phyloP scores from a whole-genome alignment of 2,329 filamentous ascomycete species.

The Colletotrichum siamense region DNA sequence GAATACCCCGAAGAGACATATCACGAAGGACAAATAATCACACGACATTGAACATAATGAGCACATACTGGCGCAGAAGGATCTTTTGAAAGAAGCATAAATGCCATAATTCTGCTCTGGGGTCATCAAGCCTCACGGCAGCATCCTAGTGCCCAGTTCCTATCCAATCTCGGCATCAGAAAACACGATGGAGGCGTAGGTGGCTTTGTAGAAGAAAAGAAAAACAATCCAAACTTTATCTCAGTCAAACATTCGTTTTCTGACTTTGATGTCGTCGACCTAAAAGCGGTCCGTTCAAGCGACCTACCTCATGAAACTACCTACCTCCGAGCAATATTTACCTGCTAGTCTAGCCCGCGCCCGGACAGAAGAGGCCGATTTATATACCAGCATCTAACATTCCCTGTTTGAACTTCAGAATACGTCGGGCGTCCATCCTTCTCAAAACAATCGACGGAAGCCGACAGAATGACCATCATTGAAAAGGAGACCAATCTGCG shows the following conservation, averaged over 20 bases:
- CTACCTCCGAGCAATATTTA: background rate
- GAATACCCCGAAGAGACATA: background rate
- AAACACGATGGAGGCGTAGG: background rate
- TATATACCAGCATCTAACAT: background rate
- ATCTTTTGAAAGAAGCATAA: background rate
- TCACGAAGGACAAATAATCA: background rate
- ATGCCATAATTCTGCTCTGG: background rate
- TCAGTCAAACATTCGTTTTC: accelerated
- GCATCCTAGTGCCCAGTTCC: background rate
- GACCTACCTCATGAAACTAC: background rate
- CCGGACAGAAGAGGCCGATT: background rate
- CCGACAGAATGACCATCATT: background rate
- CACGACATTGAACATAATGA: background rate
- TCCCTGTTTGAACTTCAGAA: background rate
- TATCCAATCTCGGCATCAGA: background rate
- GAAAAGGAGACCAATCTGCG: background rate
- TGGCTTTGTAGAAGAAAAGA: background rate
- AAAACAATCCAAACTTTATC: background rate
- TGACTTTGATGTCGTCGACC: background rate
- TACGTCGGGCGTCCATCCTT: background rate
- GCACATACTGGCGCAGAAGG: background rate
- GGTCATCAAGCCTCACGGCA: background rate
- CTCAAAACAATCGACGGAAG: background rate
- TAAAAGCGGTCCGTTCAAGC: background rate
- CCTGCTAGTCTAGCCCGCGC: background rate